Base-by-base conservation (phyloP, 2,329 filamentous ascomycete genomes). In the Iodosphaeria phyllophila region DNA sequence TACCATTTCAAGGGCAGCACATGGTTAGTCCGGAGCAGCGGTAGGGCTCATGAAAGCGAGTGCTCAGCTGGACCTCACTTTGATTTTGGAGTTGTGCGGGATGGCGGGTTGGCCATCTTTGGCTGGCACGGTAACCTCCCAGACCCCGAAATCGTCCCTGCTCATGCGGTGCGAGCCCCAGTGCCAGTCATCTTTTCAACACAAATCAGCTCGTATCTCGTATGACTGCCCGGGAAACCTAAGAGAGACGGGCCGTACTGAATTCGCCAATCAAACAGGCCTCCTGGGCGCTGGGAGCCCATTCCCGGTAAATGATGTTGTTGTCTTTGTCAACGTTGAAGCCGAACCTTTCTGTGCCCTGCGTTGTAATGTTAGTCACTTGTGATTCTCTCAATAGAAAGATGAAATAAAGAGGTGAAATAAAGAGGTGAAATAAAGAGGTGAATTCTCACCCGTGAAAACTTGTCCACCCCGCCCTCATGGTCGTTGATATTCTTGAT, bases 211-310 rank as follows among this genome's bases (percentile, higher is more conserved):
- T 4, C 12, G 4, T 21, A 8, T n/a, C n/a, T 3, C 12, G 6
- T 13, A 20, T 2, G 13, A 16, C 5, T 20, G 19, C 19, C 19
- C n/a, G n/a, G 5, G 19, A 20, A 13, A 24, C 15, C 19, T 22
- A 25, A 17, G 16, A 20, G n/a, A 5, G 30, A 12, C 13, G 17
- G 9, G 19, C 46, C 72, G 37, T 57, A 84, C 77, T 98, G 60
- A 95, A 98, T 39, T 95, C 89, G 32, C 89, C 89, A 38, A 92
- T 75, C 26, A 98, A 64, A 46, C 73, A 83, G 24, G 89, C 89
- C 42, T 77, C 63, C 20, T 69, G 59, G 27, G 83, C 86, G 56
- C 83, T 91, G 14, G 89, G 84, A 1, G 89, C 89, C 89, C 89
- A 98, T 63, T 98, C 89, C 38, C 82, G 68, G 51, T 98, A 98